phyloP scores from a whole-genome alignment of 1,284 basidiomycete genomes.

The Fomes fomentarius region DNA sequence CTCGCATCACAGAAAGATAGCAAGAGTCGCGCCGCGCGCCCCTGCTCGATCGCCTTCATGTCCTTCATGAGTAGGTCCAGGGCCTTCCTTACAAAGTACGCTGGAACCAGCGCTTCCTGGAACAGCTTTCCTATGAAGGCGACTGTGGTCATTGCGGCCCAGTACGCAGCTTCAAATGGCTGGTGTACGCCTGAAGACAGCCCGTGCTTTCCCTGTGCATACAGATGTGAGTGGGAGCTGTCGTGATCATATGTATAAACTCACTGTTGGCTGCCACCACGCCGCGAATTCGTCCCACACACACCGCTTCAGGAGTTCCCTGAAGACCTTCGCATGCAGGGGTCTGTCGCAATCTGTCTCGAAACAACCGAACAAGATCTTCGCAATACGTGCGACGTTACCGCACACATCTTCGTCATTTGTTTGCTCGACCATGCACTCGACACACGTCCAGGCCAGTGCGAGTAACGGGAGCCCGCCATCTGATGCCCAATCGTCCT shows the following conservation, averaged over 20 bases:
- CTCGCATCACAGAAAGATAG: slow-evolving; percentile 20
- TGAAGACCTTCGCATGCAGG: not conserved
- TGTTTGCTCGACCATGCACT: slow-evolving; percentile 20
- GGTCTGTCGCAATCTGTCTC: not conserved
- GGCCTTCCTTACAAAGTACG: slow-evolving; percentile 30
- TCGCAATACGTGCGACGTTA: slow-evolving; percentile 33
- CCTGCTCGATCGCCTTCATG: slow-evolving; percentile 34
- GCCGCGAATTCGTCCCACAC: slow-evolving; percentile 35
- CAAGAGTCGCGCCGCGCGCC: slow-evolving; percentile 34
- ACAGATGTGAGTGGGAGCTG: slow-evolving; percentile 11
- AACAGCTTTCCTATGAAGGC: slow-evolving; percentile 40
- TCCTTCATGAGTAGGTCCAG: slow-evolving; percentile 31
- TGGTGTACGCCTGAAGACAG: slow-evolving; percentile 12
- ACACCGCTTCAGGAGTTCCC: slow-evolving; percentile 32
- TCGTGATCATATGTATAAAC: slow-evolving; percentile 16
- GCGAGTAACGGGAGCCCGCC: slow-evolving; percentile 19
- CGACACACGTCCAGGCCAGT: slow-evolving; percentile 26
- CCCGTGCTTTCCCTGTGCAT: slow-evolving; percentile 9
- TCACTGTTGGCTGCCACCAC: slow-evolving; percentile 39
- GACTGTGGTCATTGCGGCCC: slow-evolving; percentile 32
- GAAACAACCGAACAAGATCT: slow-evolving; percentile 31
- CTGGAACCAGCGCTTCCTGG: slow-evolving; percentile 26
- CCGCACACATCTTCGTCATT: slow-evolving; percentile 10
- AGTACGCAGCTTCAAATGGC: slow-evolving; percentile 16
- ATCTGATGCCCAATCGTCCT: slow-evolving; percentile 12